A percentile compares a stretch with the other conserved stretches of the same genome.
phyloP scores from a whole-genome alignment of 441 rosid genomes.

The Mallotus repandus region DNA sequence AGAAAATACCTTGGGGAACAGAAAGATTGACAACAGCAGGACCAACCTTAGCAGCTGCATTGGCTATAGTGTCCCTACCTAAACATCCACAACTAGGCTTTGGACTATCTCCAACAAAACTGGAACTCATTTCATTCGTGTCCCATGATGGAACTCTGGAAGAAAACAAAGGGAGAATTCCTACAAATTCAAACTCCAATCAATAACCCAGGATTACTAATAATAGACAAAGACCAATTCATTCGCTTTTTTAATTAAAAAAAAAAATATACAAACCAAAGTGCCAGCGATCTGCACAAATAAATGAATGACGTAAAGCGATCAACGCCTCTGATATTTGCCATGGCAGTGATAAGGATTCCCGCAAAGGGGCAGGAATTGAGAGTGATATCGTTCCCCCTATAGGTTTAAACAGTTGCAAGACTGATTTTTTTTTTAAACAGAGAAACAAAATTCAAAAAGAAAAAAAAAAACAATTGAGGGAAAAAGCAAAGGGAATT shows the following conservation, averaged over 20 bases:
- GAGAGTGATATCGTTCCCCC: constrained; percentile 40
- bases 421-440: background rate
- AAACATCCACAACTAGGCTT: constrained; percentile 52
- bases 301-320: constrained; percentile 21
- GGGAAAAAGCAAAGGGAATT: background rate
- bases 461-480: background rate
- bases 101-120: constrained; percentile 39
- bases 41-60: constrained; percentile 79
- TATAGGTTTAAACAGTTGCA: constrained; percentile 13
- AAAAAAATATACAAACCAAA: constrained; percentile 37
- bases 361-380: constrained; percentile 32
- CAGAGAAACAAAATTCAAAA: background rate
- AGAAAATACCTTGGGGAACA: constrained; percentile 52
- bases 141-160: constrained; percentile 37
- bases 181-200: constrained; percentile 33
- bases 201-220: background rate
- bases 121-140: constrained; percentile 28
- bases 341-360: constrained; percentile 33
- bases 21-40: constrained; percentile 90
- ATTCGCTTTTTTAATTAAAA: background rate
- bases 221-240: background rate
- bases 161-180: constrained; percentile 34
- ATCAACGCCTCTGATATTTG: constrained; percentile 11
- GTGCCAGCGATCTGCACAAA: constrained; percentile 29
- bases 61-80: constrained; percentile 73